A percentile compares a stretch with the other conserved stretches of the same genome.
These are phyloP conservation scores for Capronia coronata DNA, from an alignment of 2,329 filamentous ascomycete genomes.

Conservation along the genomic window DNA sequence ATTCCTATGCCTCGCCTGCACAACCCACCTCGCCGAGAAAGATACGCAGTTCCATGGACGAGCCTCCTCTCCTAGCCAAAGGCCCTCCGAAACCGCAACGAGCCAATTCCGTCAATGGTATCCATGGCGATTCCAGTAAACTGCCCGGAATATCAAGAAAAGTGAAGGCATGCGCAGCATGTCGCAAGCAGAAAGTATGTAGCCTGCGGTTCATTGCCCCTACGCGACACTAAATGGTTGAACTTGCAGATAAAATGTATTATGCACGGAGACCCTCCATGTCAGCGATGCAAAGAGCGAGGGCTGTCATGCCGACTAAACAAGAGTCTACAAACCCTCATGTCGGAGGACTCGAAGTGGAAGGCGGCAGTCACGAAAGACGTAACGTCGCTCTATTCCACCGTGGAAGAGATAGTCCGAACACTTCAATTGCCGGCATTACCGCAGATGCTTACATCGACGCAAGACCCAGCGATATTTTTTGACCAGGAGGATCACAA, in stretches of 20 bases:
- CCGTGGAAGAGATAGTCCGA: constrained; percentile 34
- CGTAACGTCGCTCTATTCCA: constrained; percentile 30
- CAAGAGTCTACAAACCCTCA: constrained; percentile 46
- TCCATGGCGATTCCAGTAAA: constrained; percentile 13
- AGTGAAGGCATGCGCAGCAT: constrained; percentile 48
- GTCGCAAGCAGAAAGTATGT: constrained; percentile 48
- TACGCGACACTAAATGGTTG: constrained; percentile 3
- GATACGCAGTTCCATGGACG: constrained; percentile 23
- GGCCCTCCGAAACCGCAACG: constrained; percentile 17
- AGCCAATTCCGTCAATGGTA: constrained; percentile 23
- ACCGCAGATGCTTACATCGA: constrained; percentile 34
- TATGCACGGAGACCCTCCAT: constrained; percentile 46
- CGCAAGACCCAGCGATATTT: constrained; percentile 29
- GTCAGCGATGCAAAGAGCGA: constrained; percentile 46
- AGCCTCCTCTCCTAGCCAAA: constrained; percentile 20
- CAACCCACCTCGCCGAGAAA: constrained; percentile 25
- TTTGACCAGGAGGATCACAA: constrained; percentile 38
- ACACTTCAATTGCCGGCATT: constrained; percentile 36
- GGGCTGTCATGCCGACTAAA: constrained; percentile 48
- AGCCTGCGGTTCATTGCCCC: background rate
- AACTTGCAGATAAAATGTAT: constrained; percentile 42
- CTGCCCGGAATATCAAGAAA: constrained; percentile 37
- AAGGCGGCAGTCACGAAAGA: constrained; percentile 34
- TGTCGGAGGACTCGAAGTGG: constrained; percentile 44
- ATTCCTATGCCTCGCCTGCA: constrained; percentile 19